Evolutionary conservation across 2,329 filamentous ascomycete genomes (phyloP), one percentile per base, ranked within the genome.

Genomic region (Sordariomycetes sp.): DNA sequence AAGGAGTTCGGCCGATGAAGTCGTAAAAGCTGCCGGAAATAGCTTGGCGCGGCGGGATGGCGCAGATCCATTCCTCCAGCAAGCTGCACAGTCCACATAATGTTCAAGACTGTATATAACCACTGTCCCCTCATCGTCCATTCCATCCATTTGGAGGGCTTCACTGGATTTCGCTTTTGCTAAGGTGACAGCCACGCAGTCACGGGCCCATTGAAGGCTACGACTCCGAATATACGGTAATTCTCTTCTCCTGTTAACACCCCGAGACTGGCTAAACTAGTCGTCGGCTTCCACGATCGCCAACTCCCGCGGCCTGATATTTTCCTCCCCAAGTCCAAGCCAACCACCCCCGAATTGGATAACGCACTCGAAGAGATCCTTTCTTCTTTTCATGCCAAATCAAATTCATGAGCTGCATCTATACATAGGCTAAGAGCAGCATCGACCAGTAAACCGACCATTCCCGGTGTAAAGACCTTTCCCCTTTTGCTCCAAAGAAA

Each of bases 401-500:
- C 55, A 53, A 43, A 57, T 60, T 60, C 61, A 60, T 64, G 59
- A 62, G 59, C 63, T 75, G 73, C 71, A 70, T 72, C 71, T 74
- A 74, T 72, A 69, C 70, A 74, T 71, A 74, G 71, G 32, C 55
- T 57, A 57, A 68, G 71, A 55, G 59, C 60, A 60, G 63, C 63
- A 62, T 61, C 62, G 61, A 56, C 61, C 59, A 60, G 59, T 57
- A 62, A 60, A 58, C 63, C 62, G 16, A 60, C 62, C 63, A 61
- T 60, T 63, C 63, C 62, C 59, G 61, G 61, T 61, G 60, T 54
- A 61, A 69, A 73, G 72, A 70, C 70, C 69, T 65, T 70, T 63
- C 65, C 67, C 68, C 70, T 69, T 69, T 68, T 74, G 68, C 73
- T 76, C 60, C 78, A 76, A 69, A 73, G 69, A 77, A 78, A 80